A percentile compares a stretch with the other conserved stretches of the same genome.
phyloP scores from a whole-genome alignment of 1,284 basidiomycete genomes.

The Leccinum huronense region DNA sequence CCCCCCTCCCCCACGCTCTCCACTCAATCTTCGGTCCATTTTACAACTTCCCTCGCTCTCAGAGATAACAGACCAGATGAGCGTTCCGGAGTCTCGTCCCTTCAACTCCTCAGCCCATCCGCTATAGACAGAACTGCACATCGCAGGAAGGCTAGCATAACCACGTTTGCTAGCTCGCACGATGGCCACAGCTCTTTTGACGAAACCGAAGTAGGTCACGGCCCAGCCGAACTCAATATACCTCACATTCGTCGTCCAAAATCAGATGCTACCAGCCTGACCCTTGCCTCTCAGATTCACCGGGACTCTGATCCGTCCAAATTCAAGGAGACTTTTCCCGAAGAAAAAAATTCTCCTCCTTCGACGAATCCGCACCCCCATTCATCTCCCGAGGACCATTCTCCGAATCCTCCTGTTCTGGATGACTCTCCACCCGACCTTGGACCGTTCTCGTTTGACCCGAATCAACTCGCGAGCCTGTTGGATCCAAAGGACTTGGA shows the following conservation, averaged over 20 bases:
- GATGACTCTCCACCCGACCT: slow-evolving; percentile 68
- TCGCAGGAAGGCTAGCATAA: slow-evolving; percentile 48
- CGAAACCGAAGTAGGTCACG: slow-evolving; percentile 37
- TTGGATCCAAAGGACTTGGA: slow-evolving; percentile 86
- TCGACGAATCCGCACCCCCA: slow-evolving; percentile 6
- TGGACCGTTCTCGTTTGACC: slow-evolving; percentile 69
- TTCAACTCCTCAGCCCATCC: slow-evolving; percentile 52
- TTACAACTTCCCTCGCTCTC: slow-evolving; percentile 57
- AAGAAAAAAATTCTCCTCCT: slow-evolving; percentile 3
- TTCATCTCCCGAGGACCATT: slow-evolving; percentile 2
- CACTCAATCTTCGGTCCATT: slow-evolving; percentile 57
- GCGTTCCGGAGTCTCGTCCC: slow-evolving; percentile 51
- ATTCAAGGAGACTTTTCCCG: slow-evolving; percentile 13
- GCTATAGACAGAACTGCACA: slow-evolving; percentile 37
- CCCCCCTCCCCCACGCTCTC: slow-evolving; percentile 76
- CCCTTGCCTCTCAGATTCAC: slow-evolving; percentile 39
- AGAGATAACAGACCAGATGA: slow-evolving; percentile 72
- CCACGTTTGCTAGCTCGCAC: slow-evolving; percentile 39
- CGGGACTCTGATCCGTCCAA: slow-evolving; percentile 34
- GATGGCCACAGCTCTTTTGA: slow-evolving; percentile 37
- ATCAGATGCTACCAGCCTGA: slow-evolving; percentile 40
- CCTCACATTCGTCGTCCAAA: slow-evolving; percentile 37
- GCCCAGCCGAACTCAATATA: slow-evolving; percentile 8
- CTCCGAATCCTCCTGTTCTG: slow-evolving; percentile 37
- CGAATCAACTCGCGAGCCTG: slow-evolving; percentile 78